Evolutionary conservation across 352 stramenopile genomes (phyloP).

Genomic region (Pythium brachiatum): DNA sequence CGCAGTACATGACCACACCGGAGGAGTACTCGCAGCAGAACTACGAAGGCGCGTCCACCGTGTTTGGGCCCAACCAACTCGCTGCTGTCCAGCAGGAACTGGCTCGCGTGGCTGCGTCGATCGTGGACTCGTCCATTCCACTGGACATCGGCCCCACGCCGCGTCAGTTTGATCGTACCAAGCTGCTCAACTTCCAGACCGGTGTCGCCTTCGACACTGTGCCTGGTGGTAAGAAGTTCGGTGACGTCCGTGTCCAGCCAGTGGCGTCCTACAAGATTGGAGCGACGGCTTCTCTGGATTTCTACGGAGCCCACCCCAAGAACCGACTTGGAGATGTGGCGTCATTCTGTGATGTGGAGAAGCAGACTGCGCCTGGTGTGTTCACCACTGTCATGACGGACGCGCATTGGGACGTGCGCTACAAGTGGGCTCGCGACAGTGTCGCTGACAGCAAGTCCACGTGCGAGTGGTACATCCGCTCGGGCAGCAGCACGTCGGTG

Average conservation of each 20-base stretch:
- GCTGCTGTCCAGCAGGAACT: constrained; percentile 76
- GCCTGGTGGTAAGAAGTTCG: constrained; percentile 43
- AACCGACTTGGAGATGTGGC: constrained; percentile 76
- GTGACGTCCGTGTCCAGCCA: constrained; percentile 46
- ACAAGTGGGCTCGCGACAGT: constrained; percentile 36
- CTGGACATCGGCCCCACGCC: constrained; percentile 32
- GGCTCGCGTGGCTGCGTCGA: constrained; percentile 24
- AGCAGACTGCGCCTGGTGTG: too few species aligned
- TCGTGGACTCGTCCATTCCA: constrained; percentile 29
- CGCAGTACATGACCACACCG: constrained; percentile 80
- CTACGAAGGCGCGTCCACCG: constrained; percentile 88
- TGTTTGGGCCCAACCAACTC: constrained; percentile 88
- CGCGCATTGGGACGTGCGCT: constrained; percentile 52
- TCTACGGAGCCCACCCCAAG: constrained; percentile 78
- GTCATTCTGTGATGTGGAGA: constrained; percentile 79
- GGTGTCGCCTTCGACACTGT: too few species aligned
- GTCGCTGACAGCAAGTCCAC: constrained; percentile 37
- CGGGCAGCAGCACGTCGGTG: constrained; percentile 27
- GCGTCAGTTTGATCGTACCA: constrained; percentile 63
- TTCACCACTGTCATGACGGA: too few species aligned
- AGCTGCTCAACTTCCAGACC: constrained; percentile 73
- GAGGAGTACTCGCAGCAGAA: constrained; percentile 86
- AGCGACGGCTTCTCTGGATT: too few species aligned
- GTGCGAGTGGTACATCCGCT: constrained; percentile 47
- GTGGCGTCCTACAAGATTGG: too few species aligned